Conservation (phyloP, 2,329 filamentous ascomycete genomes). For the Fusarium buxicola region DNA sequence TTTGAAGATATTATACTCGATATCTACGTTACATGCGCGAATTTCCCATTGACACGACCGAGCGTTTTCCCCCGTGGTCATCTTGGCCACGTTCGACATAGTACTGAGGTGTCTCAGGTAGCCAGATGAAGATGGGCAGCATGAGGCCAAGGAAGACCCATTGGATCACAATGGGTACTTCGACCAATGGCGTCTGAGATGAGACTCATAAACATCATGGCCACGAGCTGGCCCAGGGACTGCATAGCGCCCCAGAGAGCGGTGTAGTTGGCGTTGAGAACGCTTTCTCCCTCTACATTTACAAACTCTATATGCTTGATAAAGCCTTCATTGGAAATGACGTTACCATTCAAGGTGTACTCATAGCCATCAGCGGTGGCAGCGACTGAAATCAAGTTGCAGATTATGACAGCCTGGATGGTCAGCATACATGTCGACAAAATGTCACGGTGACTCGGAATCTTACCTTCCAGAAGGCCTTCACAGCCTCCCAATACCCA, state of each 20-base stretch:
- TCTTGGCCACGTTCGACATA: constrained; percentile 18
- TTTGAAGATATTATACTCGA: constrained; percentile 22
- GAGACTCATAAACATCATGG: constrained; percentile 14
- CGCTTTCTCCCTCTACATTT: constrained; percentile 2
- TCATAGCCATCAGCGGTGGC: constrained; percentile 23
- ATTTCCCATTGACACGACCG: constrained; percentile 13
- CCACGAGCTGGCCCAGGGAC: constrained; percentile 24
- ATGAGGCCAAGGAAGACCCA: constrained; percentile 27
- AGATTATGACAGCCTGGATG: constrained; percentile 15
- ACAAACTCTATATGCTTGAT: constrained; percentile 17
- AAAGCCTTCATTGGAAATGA: constrained; percentile 28
- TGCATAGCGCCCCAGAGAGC: constrained; percentile 24
- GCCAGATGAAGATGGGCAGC: constrained; percentile 28
- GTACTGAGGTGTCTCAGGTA: constrained; percentile 23
- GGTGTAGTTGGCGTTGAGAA: constrained; percentile 19
- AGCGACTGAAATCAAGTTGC: constrained; percentile 24
- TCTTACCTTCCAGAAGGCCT: constrained; percentile 8
- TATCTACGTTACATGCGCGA: constrained; percentile 18
- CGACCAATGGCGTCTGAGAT: constrained; percentile 19
- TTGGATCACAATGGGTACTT: constrained; percentile 19
- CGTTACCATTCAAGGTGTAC: constrained; percentile 20
- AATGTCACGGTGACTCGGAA: no score
- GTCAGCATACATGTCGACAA: background rate
- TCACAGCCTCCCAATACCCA: constrained; percentile 13
- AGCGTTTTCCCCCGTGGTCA: constrained; percentile 16